Evolutionary conservation across 179 eudicot species (phyloP), one percentile per base, ranked within the genome.

Genomic region (Silene coronaria): DNA sequence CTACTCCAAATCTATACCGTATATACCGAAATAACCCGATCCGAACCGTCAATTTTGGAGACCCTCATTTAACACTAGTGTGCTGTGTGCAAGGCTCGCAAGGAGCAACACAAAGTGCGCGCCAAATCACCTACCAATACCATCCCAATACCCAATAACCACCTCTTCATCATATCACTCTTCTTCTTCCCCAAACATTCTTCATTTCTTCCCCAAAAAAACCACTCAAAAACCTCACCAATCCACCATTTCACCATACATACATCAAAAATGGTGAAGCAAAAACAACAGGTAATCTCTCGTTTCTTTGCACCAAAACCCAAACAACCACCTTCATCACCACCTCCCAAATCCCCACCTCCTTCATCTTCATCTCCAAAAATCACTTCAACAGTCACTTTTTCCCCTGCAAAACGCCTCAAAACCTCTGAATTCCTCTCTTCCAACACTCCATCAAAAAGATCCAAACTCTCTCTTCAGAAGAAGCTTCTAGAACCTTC

Each of bases 231-330:
- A 71, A 21, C 70, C 1, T 21, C 27, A 45, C 1, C 38, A 48
- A 1, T 42, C 11, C 48, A 42, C 48, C 48, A 2, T 8, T 38
- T 38, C 45, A 2, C 45, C 45, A 1, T 36, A n/a, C n/a, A n/a
- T 7, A 42, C 48, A 1, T 32, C 6, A 6, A 67, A 70, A 78
- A 92, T 94, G 97, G 96, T 87, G 32, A 90, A 90, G 71, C 92
- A 89, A 66, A 94, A 94, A 70, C 98, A 94, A 84, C 89, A 84
- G 72, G 89, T 89, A 6, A 88, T 94, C 70, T 94, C 98, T 76
- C 92, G 95, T 70, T 94, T 94, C 86, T 94, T 94, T 48, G 88
- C 97, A 10, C 94, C 97, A 57, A 90, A 88, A 82, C 80, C 94
- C 82, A 74, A 79, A 61, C 66, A 24, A 77, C 26, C 68, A 38